Evolutionary conservation across 1,284 basidiomycete species (phyloP).

Genomic region (Ganoderma lingzhi): DNA sequence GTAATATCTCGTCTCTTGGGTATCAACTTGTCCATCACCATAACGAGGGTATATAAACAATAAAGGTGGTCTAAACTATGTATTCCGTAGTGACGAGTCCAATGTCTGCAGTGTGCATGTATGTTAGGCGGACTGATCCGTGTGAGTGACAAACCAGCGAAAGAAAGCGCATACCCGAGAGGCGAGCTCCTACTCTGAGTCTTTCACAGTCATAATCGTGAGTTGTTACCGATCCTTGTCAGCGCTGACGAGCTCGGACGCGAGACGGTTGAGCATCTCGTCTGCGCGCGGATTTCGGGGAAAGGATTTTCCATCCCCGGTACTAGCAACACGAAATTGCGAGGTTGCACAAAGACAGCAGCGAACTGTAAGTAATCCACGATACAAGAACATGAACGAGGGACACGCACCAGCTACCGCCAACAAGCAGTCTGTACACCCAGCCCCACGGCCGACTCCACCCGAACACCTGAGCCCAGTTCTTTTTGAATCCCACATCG

Average conservation of each 20-base stretch:
- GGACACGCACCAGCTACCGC: slow-evolving; percentile 66
- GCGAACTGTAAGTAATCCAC: neutral
- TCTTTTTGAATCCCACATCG: slow-evolving; percentile 79
- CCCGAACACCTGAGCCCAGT: slow-evolving; percentile 74
- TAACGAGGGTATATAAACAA: neutral
- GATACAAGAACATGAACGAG: neutral
- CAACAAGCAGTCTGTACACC: slow-evolving; percentile 60
- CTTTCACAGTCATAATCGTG: slow-evolving; percentile 1
- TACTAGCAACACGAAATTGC: slow-evolving; percentile 45
- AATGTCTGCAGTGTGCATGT: neutral
- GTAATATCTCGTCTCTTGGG: neutral
- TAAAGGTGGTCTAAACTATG: slow-evolving; percentile 1
- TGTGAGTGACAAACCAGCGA: neutral
- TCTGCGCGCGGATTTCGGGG: slow-evolving; percentile 72
- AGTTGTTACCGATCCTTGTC: slow-evolving; percentile 51
- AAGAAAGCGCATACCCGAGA: neutral
- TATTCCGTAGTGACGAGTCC: neutral
- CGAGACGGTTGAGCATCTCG: slow-evolving; percentile 67
- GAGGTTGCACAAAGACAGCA: neutral
- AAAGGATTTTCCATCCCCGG: slow-evolving; percentile 72
- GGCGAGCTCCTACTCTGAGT: neutral
- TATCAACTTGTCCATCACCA: neutral
- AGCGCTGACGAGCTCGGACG: slow-evolving; percentile 60
- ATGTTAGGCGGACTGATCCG: neutral
- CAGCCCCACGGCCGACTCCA: slow-evolving; percentile 59